Conservation (phyloP, 2,329 filamentous ascomycete species). For the Clarireedia homoeocarpa region DNA sequence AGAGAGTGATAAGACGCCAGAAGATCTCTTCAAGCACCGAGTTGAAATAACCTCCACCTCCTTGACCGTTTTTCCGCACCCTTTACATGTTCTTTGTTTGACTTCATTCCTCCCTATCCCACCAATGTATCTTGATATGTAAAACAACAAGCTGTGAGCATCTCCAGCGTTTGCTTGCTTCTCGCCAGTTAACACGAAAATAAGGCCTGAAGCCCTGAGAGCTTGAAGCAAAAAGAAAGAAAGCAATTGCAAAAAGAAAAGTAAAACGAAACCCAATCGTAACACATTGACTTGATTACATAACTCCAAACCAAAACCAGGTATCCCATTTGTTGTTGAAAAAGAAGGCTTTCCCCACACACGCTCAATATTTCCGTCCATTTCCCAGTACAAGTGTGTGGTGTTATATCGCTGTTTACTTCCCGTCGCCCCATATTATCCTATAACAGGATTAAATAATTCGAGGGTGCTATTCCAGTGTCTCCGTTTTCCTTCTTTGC, state of each 20-base stretch:
- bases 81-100: no score
- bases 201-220: background rate
- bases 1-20: no score
- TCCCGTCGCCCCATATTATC: background rate
- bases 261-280: conserved; percentile 11
- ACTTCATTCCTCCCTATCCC: no score
- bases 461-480: conserved; percentile 83
- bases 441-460: conserved; percentile 76
- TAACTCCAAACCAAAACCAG: conserved; percentile 12
- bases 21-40: no score
- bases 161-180: no score
- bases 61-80: no score
- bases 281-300: conserved; percentile 17
- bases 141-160: no score
- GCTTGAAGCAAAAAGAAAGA: background rate
- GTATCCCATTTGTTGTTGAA: conserved; percentile 5
- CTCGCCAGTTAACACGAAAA: no score
- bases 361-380: conserved; percentile 1
- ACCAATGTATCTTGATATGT: no score
- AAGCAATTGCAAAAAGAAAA: background rate
- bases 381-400: conserved; percentile 8
- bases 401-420: conserved; percentile 2
- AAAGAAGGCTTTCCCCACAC: background rate
- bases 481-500: conserved; percentile 91
- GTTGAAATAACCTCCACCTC: no score